Percentiles rank a stretch among this genome's conserved stretches.
Evolutionary conservation across 371 early-diverging fungal genomes (phyloP).

Genomic region (Mortierella sp.): DNA sequence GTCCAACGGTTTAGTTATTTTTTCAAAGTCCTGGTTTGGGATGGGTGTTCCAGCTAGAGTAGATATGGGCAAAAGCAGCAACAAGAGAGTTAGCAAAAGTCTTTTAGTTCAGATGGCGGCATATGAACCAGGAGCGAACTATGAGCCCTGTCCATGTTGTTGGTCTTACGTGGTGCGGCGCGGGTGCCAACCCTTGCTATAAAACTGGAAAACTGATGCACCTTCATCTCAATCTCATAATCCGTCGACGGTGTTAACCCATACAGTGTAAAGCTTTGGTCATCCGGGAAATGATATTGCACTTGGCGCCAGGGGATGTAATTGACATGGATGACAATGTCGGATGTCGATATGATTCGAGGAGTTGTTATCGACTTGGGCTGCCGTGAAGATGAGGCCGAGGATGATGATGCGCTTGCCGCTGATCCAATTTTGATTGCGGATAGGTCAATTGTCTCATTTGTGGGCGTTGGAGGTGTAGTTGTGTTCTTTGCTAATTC

Average conservation of each 20-base stretch:
- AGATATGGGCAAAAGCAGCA: neutral
- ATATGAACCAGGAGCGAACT: too few relatives aligned
- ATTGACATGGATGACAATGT: slow-evolving; percentile 52
- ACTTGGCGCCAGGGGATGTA: slow-evolving; percentile 55
- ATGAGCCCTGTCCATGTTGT: too few relatives aligned
- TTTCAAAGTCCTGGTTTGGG: slow-evolving; percentile 14
- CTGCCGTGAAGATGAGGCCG: slow-evolving; percentile 12
- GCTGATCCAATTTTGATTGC: slow-evolving; percentile 42
- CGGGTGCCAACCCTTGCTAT: slow-evolving; percentile 47
- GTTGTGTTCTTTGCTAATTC: neutral
- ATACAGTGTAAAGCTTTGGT: slow-evolving; percentile 48
- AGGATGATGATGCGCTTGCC: slow-evolving; percentile 20
- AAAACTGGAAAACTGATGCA: slow-evolving; percentile 48
- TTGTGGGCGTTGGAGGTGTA: slow-evolving; percentile 4
- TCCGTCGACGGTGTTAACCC: slow-evolving; percentile 53
- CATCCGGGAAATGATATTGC: slow-evolving; percentile 51
- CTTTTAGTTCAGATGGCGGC: too few relatives aligned
- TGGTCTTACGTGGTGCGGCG: slow-evolving; percentile 48
- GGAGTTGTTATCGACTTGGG: slow-evolving; percentile 21
- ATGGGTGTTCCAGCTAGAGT: slow-evolving; percentile 26
- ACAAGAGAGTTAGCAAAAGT: too few relatives aligned
- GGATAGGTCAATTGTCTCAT: slow-evolving; percentile 30
- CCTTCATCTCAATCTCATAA: slow-evolving; percentile 54
- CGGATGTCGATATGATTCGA: slow-evolving; percentile 48
- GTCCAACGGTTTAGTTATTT: slow-evolving; percentile 1